Conservation (phyloP, 2,329 filamentous ascomycete species). For the Pseudocercospora cruenta region DNA sequence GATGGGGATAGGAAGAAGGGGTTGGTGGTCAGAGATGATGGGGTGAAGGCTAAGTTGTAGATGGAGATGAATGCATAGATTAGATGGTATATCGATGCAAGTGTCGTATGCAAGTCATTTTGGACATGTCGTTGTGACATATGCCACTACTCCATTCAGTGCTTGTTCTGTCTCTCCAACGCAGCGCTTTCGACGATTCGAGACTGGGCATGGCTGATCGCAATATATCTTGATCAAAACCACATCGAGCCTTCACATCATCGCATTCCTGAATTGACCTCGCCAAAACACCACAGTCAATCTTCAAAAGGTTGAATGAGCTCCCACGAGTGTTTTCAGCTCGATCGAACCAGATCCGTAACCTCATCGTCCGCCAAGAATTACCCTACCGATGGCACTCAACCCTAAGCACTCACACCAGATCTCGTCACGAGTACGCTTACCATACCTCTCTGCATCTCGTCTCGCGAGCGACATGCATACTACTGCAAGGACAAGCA, state of each 20-base stretch:
- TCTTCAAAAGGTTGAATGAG: too few species aligned
- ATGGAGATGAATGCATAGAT: neutral
- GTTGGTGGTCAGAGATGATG: conserved; percentile 27
- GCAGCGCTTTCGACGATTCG: too few species aligned
- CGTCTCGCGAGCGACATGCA: too few species aligned
- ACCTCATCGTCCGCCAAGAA: neutral
- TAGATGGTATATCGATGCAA: neutral
- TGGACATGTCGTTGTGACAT: neutral
- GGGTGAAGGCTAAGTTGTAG: conserved; percentile 29
- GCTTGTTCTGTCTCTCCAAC: too few species aligned
- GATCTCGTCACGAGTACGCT: neutral
- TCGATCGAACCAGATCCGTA: neutral
- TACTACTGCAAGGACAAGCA: neutral
- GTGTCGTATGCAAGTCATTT: neutral
- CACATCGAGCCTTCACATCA: too few species aligned
- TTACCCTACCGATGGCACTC: neutral
- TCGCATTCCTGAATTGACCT: too few species aligned
- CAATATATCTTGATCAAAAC: too few species aligned
- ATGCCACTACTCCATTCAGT: too few species aligned
- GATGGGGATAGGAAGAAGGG: conserved; percentile 39
- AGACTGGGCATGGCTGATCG: too few species aligned
- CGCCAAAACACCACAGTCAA: too few species aligned
- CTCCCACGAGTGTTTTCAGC: neutral
- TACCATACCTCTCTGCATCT: too few species aligned
- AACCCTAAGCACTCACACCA: neutral